These are phyloP conservation scores for Penicillium sp. DNA, from an alignment of 2,329 filamentous ascomycete species.

Conservation along the genomic window DNA sequence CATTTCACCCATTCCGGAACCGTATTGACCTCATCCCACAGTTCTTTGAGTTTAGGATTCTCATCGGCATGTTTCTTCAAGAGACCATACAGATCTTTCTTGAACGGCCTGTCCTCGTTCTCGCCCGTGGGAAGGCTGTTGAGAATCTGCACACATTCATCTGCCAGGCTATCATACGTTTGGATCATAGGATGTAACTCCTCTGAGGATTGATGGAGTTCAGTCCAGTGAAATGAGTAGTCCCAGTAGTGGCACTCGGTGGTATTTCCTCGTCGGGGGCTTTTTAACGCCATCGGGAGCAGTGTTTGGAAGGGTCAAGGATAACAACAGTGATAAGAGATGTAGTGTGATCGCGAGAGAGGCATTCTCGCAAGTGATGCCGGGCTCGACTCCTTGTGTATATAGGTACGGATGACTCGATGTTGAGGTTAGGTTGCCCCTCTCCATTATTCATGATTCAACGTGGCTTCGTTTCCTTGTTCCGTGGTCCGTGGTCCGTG, in stretches of 20 bases:
- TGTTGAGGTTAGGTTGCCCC: conserved; percentile 5
- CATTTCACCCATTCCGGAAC: conserved; percentile 78
- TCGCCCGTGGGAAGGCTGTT: conserved; percentile 58
- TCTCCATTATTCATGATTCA: not conserved
- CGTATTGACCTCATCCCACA: conserved; percentile 70
- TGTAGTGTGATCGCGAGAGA: not conserved
- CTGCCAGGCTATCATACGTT: conserved; percentile 69
- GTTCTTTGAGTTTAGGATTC: conserved; percentile 58
- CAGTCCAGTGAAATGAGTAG: conserved; percentile 70
- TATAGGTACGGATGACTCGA: conserved; percentile 5
- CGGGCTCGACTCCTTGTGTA: not conserved
- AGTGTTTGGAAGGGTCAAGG: not conserved
- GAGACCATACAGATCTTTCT: conserved; percentile 66
- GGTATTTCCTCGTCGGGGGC: conserved; percentile 16
- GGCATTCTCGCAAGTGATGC: conserved; percentile 1
- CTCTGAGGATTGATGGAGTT: conserved; percentile 63
- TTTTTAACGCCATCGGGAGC: conserved; percentile 21
- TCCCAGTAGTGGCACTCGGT: conserved; percentile 57
- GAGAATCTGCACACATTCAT: conserved; percentile 66
- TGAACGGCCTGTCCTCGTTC: conserved; percentile 32
- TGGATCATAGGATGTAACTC: conserved; percentile 64
- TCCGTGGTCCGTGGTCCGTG: conserved; percentile 31
- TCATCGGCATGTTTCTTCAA: conserved; percentile 61
- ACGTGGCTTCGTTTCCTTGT: conserved; percentile 7
- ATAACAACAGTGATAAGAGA: not conserved